Evolutionary conservation across 495 filamentous ascomycete genomes (phyloP).

Genomic region (Aspergillus diversus): DNA sequence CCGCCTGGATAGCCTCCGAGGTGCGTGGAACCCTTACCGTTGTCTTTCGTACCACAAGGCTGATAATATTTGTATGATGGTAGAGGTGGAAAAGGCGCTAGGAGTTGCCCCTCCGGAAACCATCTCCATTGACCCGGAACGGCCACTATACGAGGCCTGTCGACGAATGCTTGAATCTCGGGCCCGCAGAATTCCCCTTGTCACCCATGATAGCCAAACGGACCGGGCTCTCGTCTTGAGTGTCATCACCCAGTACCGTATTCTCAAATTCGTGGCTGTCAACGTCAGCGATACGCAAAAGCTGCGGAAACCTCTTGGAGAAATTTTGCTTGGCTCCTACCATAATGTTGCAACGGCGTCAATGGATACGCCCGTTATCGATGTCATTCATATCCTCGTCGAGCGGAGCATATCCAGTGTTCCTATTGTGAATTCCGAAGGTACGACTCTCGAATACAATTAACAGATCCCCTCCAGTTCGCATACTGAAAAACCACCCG

Average conservation of each 20-base stretch:
- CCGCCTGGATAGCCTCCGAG: slow-evolving; percentile 87
- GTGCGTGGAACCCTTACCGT: slow-evolving; percentile 46
- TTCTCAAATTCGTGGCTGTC: slow-evolving; percentile 97
- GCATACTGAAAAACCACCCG: slow-evolving; percentile 1
- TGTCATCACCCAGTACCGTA: slow-evolving; percentile 96
- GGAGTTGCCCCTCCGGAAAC: slow-evolving; percentile 91
- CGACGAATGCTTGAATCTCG: slow-evolving; percentile 91
- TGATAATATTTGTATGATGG: slow-evolving; percentile 14
- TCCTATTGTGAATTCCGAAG: slow-evolving; percentile 84
- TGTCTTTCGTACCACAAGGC: slow-evolving; percentile 9
- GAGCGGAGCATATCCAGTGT: slow-evolving; percentile 92
- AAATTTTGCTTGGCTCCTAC: slow-evolving; percentile 88
- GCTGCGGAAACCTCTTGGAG: slow-evolving; percentile 82
- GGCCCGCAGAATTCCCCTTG: slow-evolving; percentile 89
- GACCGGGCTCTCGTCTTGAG: slow-evolving; percentile 90
- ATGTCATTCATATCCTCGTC: slow-evolving; percentile 94
- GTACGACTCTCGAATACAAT: slow-evolving; percentile 37
- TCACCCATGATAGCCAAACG: slow-evolving; percentile 95
- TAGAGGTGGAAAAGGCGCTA: slow-evolving; percentile 94
- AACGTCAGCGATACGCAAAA: slow-evolving; percentile 91
- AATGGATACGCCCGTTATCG: slow-evolving; percentile 94
- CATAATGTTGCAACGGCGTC: slow-evolving; percentile 74
- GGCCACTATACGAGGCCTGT: slow-evolving; percentile 92
- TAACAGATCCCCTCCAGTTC: neutral
- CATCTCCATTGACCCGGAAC: slow-evolving; percentile 88